Base-by-base conservation (phyloP, 257 asterid genomes). In the Ehretia macrophylla region DNA sequence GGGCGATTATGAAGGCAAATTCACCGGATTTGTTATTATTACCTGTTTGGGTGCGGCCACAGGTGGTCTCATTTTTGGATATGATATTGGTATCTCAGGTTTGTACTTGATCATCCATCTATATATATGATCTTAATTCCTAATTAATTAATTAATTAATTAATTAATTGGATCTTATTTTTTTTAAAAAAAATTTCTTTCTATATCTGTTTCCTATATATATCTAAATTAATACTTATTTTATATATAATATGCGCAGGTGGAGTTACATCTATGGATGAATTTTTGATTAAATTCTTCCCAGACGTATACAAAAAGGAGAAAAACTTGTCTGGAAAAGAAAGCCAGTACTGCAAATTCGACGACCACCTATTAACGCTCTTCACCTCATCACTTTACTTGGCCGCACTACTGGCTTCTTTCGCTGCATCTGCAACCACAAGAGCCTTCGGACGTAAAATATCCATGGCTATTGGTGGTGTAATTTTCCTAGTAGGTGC, bases 231-330 rank as follows among this genome's bases (percentile, higher is more conserved):
- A n/a, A n/a, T n/a, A n/a, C n/a, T n/a, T n/a, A n/a, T n/a, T n/a
- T n/a, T n/a, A n/a, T n/a, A n/a, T n/a, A n/a, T 5, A n/a, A 17
- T 14, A 39, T 47, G 17, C 60, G 67, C 72, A 79, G 92, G 93
- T 23, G 94, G 89, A 17, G 94, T 85, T 0, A 85, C 89, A 27
- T 79, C 94, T 4, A 85, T 85, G 94, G 81, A 79, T 42, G 86
- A 79, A 57, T 85, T 85, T 69, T 62, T 85, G 66, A 0, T 19
- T 21, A 77, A 73, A 45, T 85, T 85, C 75, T 85, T 85, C 60
- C 87, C 89, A 0, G 14, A 32, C 0, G 86, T 85, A 9, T 77
- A 77, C 54, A 40, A 14, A 0, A 85, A 71, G 68, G 54, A 65
- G 52, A 22, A 68, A 39, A 20, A n/a, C 0, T 18, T 32, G 5